A percentile compares a stretch with the other conserved stretches of the same genome.
Conservation (phyloP, 306 rosid genomes). For the Betula pendula region DNA sequence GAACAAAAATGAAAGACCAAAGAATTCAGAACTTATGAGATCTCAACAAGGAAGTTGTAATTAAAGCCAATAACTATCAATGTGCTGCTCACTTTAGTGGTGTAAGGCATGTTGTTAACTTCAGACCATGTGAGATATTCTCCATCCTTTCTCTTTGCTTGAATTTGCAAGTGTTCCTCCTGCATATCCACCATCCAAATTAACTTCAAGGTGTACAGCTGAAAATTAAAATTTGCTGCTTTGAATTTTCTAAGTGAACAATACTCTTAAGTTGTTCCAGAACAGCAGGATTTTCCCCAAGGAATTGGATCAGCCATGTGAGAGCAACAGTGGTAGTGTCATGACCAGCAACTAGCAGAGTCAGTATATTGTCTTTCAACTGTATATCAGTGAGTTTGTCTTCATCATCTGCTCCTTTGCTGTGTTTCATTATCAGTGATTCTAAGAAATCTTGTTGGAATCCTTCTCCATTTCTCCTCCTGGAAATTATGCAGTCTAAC, state of each 20-base stretch:
- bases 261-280: conserved; percentile 69
- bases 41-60: neutral
- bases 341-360: conserved; percentile 85
- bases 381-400: conserved; percentile 75
- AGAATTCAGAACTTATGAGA: neutral
- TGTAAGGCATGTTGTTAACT: conserved; percentile 76
- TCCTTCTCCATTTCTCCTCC: conserved; percentile 64
- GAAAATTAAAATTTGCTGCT: neutral
- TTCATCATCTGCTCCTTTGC: conserved; percentile 47
- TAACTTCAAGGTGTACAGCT: neutral
- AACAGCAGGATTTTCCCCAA: conserved; percentile 68
- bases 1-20: conserved; percentile 18
- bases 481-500: conserved; percentile 61
- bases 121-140: conserved; percentile 72
- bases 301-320: conserved; percentile 80
- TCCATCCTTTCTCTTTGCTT: conserved; percentile 54
- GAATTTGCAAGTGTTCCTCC: conserved; percentile 72
- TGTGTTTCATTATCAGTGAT: conserved; percentile 67
- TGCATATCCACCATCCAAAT: conserved; percentile 35
- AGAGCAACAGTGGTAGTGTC: conserved; percentile 94
- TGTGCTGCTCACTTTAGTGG: conserved; percentile 56
- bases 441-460: conserved; percentile 73
- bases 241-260: neutral
- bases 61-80: neutral
- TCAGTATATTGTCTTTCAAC: conserved; percentile 75